Percentiles rank a stretch among this genome's conserved stretches.
Evolutionary conservation across 768 basidiomycete species (phyloP).

Genomic region (Galerina sulciceps): DNA sequence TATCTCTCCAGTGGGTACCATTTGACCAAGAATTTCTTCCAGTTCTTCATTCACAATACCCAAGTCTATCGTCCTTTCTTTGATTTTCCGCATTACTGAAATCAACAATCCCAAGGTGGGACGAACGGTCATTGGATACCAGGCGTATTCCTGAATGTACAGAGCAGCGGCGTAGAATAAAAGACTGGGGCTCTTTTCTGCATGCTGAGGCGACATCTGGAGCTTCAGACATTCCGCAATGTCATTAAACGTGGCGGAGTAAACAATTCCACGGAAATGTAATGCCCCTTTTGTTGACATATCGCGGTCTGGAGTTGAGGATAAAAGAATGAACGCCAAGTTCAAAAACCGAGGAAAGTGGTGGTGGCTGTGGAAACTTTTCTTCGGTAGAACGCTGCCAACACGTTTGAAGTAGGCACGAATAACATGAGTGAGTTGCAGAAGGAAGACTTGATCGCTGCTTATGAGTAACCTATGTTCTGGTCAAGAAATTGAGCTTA

Average conservation of each 20-base stretch:
- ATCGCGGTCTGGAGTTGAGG: too few species aligned
- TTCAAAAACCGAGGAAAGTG: too few species aligned
- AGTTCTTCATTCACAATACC: background rate
- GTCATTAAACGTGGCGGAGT: background rate
- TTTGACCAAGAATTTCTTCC: background rate
- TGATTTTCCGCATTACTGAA: background rate
- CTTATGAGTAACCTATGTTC: too few species aligned
- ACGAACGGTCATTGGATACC: background rate
- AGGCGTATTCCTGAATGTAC: background rate
- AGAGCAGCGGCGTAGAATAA: constrained; percentile 1
- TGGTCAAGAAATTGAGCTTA: too few species aligned
- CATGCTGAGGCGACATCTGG: background rate
- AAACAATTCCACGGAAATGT: background rate
- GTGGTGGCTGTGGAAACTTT: too few species aligned
- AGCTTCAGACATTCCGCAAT: background rate
- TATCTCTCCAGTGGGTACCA: too few species aligned
- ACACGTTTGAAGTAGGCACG: too few species aligned
- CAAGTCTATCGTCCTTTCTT: constrained; percentile 1
- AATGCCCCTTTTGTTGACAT: too few species aligned
- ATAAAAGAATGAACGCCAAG: too few species aligned
- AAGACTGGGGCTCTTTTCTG: background rate
- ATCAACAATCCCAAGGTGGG: background rate
- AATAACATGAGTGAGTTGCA: too few species aligned
- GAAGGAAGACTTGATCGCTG: too few species aligned
- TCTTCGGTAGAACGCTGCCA: too few species aligned